Percentiles rank a stretch among this genome's conserved stretches.
These are phyloP conservation scores for Wickerhamomyces mucosus DNA, from an alignment of 805 yeast genomes.

Conservation along the genomic window DNA sequence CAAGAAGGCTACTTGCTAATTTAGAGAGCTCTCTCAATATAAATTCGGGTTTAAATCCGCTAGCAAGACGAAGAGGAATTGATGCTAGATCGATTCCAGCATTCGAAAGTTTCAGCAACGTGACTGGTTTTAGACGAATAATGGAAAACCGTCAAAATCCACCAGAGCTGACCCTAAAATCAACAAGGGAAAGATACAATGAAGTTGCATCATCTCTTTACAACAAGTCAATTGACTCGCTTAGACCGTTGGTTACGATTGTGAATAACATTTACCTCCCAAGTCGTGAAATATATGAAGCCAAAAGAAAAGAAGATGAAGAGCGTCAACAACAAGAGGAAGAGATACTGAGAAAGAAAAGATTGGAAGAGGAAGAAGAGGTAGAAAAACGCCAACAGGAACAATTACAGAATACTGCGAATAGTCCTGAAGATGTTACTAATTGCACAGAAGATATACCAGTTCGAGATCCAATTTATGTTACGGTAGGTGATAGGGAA, in stretches of 20 bases:
- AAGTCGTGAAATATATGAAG: slow-evolving; percentile 32
- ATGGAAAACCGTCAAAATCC: no score
- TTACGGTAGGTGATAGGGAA: slow-evolving; percentile 63
- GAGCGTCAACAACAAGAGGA: slow-evolving; percentile 6
- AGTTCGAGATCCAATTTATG: slow-evolving; percentile 45
- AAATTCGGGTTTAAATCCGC: no score
- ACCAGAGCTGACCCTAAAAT: slow-evolving; percentile 17
- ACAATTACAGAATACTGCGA: slow-evolving; percentile 15
- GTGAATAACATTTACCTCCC: slow-evolving; percentile 38
- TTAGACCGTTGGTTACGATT: slow-evolving; percentile 31
- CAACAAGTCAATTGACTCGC: slow-evolving; percentile 28
- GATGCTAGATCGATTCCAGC: no score
- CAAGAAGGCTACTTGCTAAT: no score
- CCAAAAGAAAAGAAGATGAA: slow-evolving; percentile 7
- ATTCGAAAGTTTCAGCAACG: no score
- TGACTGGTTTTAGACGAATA: no score
- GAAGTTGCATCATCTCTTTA: slow-evolving; percentile 45
- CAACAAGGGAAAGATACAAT: slow-evolving; percentile 63
- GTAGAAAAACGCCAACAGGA: slow-evolving; percentile 17
- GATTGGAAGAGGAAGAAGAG: slow-evolving; percentile 22
- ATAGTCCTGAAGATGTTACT: slow-evolving; percentile 9
- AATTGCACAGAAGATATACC: slow-evolving; percentile 4
- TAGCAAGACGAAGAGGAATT: no score
- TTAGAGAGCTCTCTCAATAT: no score
- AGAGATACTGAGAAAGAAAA: slow-evolving; percentile 19